Evolutionary conservation across 352 stramenopile species (phyloP).

Genomic region (Phytopythium cucurbitacearum): DNA sequence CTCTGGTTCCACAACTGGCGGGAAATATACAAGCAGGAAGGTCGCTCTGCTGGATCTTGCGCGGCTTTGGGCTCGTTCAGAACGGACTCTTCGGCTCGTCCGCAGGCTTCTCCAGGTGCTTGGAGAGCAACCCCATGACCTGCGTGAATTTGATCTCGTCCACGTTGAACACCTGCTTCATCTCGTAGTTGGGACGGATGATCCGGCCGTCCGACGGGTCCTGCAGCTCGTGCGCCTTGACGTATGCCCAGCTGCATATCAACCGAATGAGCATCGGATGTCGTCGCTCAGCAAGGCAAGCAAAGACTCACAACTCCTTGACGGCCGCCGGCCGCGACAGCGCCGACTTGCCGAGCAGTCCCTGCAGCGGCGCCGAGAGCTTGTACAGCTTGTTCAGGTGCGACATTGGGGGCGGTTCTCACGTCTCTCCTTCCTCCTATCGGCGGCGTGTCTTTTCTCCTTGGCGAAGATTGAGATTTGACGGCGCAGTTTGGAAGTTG

Average conservation of each 20-base stretch:
- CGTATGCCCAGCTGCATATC: slow-evolving; percentile 54
- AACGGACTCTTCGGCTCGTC: slow-evolving; percentile 1
- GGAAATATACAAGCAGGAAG: background rate
- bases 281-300: background rate
- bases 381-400: slow-evolving; percentile 41
- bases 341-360: slow-evolving; percentile 60
- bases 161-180: slow-evolving; percentile 63
- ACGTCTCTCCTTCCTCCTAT: no score
- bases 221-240: slow-evolving; percentile 74
- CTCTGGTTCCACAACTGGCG: background rate
- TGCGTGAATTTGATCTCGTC: slow-evolving; percentile 72
- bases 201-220: slow-evolving; percentile 63
- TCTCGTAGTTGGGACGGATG: slow-evolving; percentile 61
- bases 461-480: no score
- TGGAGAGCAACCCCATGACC: slow-evolving; percentile 64
- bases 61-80: background rate
- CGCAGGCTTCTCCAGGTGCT: slow-evolving; percentile 51
- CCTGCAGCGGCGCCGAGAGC: slow-evolving; percentile 52
- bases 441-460: no score
- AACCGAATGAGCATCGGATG: slow-evolving; percentile 1
- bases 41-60: no score
- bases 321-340: slow-evolving; percentile 60
- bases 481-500: no score
- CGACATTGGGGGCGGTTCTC: background rate
- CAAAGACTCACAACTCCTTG: slow-evolving; percentile 69